Conservation (phyloP, 139 green algal species). For the Micractinium sp. region DNA sequence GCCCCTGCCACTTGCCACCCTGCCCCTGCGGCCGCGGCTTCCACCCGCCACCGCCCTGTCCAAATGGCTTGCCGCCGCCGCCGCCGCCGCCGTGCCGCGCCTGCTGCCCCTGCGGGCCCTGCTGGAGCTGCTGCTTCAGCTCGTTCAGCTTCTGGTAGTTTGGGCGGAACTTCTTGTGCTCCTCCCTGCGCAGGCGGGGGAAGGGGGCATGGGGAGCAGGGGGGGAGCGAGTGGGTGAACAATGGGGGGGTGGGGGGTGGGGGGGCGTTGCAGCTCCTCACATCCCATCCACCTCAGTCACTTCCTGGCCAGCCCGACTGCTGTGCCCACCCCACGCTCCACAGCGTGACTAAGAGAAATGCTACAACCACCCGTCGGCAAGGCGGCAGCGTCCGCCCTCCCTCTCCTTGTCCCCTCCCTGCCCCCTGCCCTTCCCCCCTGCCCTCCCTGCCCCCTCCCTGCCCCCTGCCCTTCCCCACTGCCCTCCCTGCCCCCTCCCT, state of each 20-base stretch:
- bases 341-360: too few relatives aligned
- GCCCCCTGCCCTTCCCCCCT: too few relatives aligned
- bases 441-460: too few relatives aligned
- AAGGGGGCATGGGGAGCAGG: not conserved
- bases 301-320: too few relatives aligned
- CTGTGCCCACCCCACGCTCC: too few relatives aligned
- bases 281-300: too few relatives aligned
- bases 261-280: too few relatives aligned
- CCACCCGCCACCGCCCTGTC: not conserved
- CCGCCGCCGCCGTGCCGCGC: not conserved
- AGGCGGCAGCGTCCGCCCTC: not conserved
- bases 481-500: too few relatives aligned
- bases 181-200: not conserved
- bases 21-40: constrained; percentile 10
- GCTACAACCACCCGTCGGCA: not conserved
- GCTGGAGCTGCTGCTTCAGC: not conserved
- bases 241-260: not conserved
- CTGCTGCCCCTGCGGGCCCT: not conserved
- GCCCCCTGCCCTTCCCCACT: too few relatives aligned
- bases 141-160: constrained; percentile 39
- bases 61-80: not conserved
- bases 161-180: not conserved
- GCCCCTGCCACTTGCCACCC: not conserved
- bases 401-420: too few relatives aligned
- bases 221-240: constrained; percentile 50